Conservation (phyloP, 805 yeast genomes). For the Wickerhamomyces silvicola region DNA sequence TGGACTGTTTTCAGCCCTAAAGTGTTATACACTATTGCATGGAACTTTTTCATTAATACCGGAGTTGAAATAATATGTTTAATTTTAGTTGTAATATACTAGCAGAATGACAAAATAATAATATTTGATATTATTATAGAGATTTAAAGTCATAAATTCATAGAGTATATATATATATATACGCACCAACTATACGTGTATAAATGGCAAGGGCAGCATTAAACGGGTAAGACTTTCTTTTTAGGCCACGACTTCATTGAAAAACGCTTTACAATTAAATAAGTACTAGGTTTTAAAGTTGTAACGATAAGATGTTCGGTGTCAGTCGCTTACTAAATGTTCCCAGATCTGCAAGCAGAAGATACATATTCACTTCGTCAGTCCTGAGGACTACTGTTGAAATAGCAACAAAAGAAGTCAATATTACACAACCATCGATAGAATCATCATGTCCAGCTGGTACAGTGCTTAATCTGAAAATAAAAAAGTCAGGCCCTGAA, state of each 20-base stretch:
- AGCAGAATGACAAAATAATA: no score
- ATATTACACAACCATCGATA: slow-evolving; percentile 7
- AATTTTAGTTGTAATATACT: slow-evolving; percentile 3
- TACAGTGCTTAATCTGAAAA: slow-evolving; percentile 62
- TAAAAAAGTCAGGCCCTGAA: slow-evolving; percentile 76
- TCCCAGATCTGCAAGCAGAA: slow-evolving; percentile 3
- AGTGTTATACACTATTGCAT: slow-evolving; percentile 68
- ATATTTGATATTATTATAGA: no score
- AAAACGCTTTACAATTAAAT: no score
- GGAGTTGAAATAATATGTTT: slow-evolving; percentile 19
- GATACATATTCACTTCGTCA: slow-evolving; percentile 10
- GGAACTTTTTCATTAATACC: slow-evolving; percentile 52
- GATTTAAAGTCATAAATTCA: no score
- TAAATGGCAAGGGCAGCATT: no score
- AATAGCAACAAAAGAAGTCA: slow-evolving; percentile 2
- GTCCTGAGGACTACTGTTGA: slow-evolving; percentile 10
- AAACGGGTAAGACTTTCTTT: no score
- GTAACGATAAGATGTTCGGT: background rate
- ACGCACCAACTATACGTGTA: no score
- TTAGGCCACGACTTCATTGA: no score
- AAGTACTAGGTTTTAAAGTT: no score
- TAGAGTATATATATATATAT: no score
- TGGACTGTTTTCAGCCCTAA: slow-evolving; percentile 99
- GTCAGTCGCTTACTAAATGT: background rate
- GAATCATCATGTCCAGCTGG: slow-evolving; percentile 62